Evolutionary conservation across 306 rosid species (phyloP).

Genomic region (Corylus americana): DNA sequence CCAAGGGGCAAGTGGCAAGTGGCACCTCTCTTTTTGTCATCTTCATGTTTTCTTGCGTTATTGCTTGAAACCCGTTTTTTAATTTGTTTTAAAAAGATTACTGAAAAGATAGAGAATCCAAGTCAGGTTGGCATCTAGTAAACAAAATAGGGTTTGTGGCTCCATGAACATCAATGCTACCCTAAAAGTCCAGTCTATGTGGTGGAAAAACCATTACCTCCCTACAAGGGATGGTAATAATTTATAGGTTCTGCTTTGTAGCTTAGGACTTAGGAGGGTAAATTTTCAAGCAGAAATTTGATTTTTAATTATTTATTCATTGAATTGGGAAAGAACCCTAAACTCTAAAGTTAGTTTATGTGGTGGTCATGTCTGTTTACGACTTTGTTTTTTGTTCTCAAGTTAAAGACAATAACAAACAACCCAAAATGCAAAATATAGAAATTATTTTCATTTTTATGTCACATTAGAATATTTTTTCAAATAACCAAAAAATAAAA

Average conservation of each 20-base stretch:
- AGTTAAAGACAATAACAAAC: no score
- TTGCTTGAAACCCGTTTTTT: neutral
- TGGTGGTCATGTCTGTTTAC: no score
- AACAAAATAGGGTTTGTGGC: conserved; percentile 61
- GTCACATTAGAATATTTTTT: no score
- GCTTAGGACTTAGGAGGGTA: neutral
- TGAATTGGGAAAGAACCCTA: neutral
- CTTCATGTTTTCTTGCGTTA: conserved; percentile 20
- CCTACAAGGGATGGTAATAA: neutral
- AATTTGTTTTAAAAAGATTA: neutral
- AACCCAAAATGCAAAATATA: no score
- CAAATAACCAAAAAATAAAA: no score
- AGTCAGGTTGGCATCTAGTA: conserved; percentile 12
- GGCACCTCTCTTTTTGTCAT: conserved; percentile 25
- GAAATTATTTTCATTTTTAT: no score
- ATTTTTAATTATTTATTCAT: neutral
- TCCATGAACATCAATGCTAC: conserved; percentile 35
- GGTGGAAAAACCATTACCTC: neutral
- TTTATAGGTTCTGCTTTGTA: neutral
- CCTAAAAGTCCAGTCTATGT: conserved; percentile 1
- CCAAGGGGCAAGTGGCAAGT: conserved; percentile 1
- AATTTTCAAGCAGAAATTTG: neutral
- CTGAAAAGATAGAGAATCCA: conserved; percentile 1
- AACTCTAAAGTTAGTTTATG: no score
- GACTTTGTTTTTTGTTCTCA: no score